phyloP scores from a whole-genome alignment of 345 rosid species.

The Arabidopsis suecica region DNA sequence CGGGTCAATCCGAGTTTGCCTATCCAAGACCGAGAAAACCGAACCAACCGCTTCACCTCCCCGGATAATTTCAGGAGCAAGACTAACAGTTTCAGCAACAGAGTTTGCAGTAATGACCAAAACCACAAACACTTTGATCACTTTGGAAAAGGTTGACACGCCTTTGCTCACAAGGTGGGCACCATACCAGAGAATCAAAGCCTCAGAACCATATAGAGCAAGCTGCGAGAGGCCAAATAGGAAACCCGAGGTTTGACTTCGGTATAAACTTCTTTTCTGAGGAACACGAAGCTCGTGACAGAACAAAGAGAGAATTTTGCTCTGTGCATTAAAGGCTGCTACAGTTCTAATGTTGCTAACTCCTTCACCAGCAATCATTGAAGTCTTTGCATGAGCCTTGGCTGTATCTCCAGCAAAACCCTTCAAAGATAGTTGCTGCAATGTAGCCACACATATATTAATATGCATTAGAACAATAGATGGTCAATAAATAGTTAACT shows the following conservation, averaged over 20 bases:
- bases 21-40: slow-evolving; percentile 83
- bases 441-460: slow-evolving; percentile 32
- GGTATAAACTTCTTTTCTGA: slow-evolving; percentile 69
- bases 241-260: slow-evolving; percentile 87
- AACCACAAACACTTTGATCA: slow-evolving; percentile 96
- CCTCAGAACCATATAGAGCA: slow-evolving; percentile 92
- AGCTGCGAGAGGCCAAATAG: slow-evolving; percentile 98
- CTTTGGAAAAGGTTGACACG: slow-evolving; percentile 91
- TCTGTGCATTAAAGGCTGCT: slow-evolving; percentile 96
- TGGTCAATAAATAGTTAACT: not conserved
- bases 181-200: slow-evolving; percentile 97
- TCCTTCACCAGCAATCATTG: slow-evolving; percentile 99
- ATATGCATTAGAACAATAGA: slow-evolving; percentile 12
- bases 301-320: slow-evolving; percentile 84
- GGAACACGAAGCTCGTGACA: slow-evolving; percentile 83
- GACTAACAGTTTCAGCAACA: slow-evolving; percentile 98
- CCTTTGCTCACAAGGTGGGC: slow-evolving; percentile 90
- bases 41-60: slow-evolving; percentile 99
- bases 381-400: slow-evolving; percentile 98
- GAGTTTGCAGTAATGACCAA: slow-evolving; percentile 95
- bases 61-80: slow-evolving; percentile 97
- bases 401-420: slow-evolving; percentile 99
- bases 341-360: slow-evolving; percentile 98
- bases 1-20: slow-evolving; percentile 81
- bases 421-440: slow-evolving; percentile 95